Conservation (phyloP, 768 basidiomycete genomes). For the Psilocybe cyanescens region DNA sequence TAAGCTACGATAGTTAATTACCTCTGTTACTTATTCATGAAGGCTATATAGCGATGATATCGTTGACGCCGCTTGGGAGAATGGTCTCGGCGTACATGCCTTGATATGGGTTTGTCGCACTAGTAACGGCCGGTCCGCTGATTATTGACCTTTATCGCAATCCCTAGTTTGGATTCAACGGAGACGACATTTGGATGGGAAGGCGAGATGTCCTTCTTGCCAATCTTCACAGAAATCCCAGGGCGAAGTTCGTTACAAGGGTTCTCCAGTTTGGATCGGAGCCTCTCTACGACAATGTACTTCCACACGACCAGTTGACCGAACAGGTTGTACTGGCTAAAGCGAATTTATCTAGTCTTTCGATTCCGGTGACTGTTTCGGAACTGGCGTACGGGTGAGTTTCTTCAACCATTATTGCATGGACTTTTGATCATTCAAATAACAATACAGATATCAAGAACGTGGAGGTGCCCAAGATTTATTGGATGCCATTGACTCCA, state of each 20-base stretch:
- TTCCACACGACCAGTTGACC: constrained; percentile 51
- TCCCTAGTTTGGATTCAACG: constrained; percentile 53
- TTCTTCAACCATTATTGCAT: constrained; percentile 26
- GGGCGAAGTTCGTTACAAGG: constrained; percentile 67
- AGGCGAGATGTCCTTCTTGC: constrained; percentile 57
- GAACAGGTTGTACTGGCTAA: constrained; percentile 55
- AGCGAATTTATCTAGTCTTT: constrained; percentile 48
- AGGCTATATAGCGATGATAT: constrained; percentile 49
- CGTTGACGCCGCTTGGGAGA: constrained; percentile 70
- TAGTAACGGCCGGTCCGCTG: neutral
- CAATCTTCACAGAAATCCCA: constrained; percentile 59
- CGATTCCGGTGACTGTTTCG: constrained; percentile 73
- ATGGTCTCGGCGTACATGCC: constrained; percentile 70
- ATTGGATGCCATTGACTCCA: constrained; percentile 61
- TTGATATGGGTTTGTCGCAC: constrained; percentile 63
- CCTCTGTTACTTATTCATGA: neutral
- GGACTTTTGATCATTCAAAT: neutral
- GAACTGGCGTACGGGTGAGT: constrained; percentile 65
- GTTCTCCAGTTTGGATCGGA: constrained; percentile 75
- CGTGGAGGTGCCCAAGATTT: constrained; percentile 55
- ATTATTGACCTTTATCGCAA: neutral
- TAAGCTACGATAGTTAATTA: constrained; percentile 25
- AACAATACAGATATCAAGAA: constrained; percentile 36
- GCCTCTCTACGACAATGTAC: constrained; percentile 64
- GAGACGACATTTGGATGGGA: constrained; percentile 50